Conservation (phyloP, 23 red algal genomes). For the Gracilaria vermiculophylla region DNA sequence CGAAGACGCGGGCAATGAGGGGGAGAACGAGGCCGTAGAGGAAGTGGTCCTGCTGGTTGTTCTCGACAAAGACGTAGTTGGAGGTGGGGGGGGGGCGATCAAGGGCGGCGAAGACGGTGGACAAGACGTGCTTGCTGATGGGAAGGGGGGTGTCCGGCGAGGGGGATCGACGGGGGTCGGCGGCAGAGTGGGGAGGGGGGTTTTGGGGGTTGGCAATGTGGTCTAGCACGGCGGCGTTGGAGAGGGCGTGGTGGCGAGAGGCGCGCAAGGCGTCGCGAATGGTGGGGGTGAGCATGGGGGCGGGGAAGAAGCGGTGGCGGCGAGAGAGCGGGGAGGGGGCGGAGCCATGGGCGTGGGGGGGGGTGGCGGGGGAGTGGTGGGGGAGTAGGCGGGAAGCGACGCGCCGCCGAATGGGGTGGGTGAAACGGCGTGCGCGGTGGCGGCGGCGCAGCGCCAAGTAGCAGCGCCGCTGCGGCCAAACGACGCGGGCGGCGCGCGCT, state of each 20-base stretch:
- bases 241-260: constrained; percentile 14
- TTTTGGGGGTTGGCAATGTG: constrained; percentile 25
- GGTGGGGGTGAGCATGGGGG: constrained; percentile 5
- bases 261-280: constrained; percentile 47
- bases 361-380: background rate
- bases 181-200: background rate
- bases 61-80: constrained; percentile 72
- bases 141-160: constrained; percentile 15
- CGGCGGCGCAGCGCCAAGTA: too few species aligned
- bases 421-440: too few species aligned
- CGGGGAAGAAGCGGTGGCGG: background rate
- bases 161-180: background rate
- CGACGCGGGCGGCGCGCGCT: too few species aligned
- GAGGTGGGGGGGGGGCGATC: constrained; percentile 4
- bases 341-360: background rate
- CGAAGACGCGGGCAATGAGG: constrained; percentile 76
- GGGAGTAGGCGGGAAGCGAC: background rate
- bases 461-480: too few species aligned
- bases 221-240: constrained; percentile 75
- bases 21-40: constrained; percentile 87
- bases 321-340: background rate
- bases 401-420: background rate
- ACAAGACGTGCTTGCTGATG: constrained; percentile 64
- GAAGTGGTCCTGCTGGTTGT: constrained; percentile 57
- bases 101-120: constrained; percentile 43